Percentiles rank a stretch among this genome's conserved stretches.
phyloP scores from a whole-genome alignment of 306 rosid genomes.

The Astragalus glycyphyllos region DNA sequence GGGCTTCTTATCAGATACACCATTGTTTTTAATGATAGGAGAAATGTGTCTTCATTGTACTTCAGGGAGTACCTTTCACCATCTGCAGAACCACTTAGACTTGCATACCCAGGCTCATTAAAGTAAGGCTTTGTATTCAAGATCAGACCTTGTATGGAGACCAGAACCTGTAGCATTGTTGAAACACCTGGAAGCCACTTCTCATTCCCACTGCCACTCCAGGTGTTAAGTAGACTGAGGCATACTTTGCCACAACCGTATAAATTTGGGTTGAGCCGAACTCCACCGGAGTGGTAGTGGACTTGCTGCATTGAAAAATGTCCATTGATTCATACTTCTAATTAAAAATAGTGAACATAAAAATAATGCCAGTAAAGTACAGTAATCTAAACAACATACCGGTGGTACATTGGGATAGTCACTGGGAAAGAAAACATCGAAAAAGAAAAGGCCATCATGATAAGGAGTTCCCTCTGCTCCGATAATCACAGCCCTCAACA shows the following conservation, averaged over 20 bases:
- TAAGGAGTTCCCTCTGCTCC: conserved; percentile 95
- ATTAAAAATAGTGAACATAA: conserved; percentile 13
- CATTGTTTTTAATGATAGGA: conserved; percentile 69
- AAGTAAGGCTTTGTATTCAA: too few species aligned
- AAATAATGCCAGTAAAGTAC: conserved; percentile 1
- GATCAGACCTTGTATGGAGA: too few species aligned
- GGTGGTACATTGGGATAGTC: conserved; percentile 75
- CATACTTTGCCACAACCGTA: too few species aligned
- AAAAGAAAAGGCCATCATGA: conserved; percentile 84
- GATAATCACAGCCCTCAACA: conserved; percentile 88
- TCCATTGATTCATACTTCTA: conserved; percentile 31
- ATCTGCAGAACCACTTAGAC: conserved; percentile 61
- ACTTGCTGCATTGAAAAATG: conserved; percentile 13
- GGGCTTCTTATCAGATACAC: conserved; percentile 54
- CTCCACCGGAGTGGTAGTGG: too few species aligned
- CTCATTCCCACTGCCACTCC: too few species aligned
- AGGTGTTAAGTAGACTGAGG: too few species aligned
- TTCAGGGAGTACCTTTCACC: conserved; percentile 58
- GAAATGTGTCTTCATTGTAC: conserved; percentile 65
- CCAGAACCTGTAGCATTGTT: too few species aligned
- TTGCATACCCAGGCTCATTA: conserved; percentile 22
- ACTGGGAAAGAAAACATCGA: conserved; percentile 74
- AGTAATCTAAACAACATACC: conserved; percentile 54
- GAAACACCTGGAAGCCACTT: too few species aligned
- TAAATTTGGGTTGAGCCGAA: too few species aligned